These are phyloP conservation scores for Vigna reflexopilosa DNA, from an alignment of 306 rosid species.

Conservation along the genomic window DNA sequence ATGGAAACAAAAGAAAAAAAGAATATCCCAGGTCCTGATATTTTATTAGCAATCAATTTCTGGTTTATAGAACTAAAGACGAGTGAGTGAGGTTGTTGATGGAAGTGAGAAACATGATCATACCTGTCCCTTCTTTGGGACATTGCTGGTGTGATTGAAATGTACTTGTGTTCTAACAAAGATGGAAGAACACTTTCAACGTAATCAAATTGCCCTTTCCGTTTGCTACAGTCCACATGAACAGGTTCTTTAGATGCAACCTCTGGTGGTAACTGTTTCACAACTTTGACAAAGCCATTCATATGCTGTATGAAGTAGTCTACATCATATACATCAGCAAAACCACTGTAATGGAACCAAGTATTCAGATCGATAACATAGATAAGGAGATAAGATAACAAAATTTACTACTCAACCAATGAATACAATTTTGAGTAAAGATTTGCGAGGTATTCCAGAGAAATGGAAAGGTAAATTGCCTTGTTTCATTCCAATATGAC, in stretches of 20 bases:
- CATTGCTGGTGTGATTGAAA: constrained; percentile 89
- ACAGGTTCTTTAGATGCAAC: constrained; percentile 74
- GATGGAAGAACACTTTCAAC: constrained; percentile 84
- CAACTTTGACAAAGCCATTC: constrained; percentile 79
- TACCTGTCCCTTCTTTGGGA: constrained; percentile 98
- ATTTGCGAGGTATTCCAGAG: background rate
- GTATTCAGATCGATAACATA: constrained; percentile 28
- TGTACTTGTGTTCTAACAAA: constrained; percentile 73
- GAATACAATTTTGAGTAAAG: background rate
- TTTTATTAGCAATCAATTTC: constrained; percentile 2
- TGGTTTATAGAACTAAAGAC: constrained; percentile 1
- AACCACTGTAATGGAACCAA: constrained; percentile 68
- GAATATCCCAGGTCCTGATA: background rate
- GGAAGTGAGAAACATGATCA: constrained; percentile 6
- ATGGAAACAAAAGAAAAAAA: no score
- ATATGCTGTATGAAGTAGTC: constrained; percentile 77
- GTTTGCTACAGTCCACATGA: constrained; percentile 89
- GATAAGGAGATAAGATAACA: background rate
- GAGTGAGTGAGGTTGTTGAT: background rate
- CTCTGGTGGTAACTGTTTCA: constrained; percentile 69
- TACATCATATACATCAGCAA: constrained; percentile 85
- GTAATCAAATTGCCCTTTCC: constrained; percentile 91
- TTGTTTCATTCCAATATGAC: constrained; percentile 92
- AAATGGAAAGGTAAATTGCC: constrained; percentile 53
- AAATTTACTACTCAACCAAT: constrained; percentile 31